Percentiles rank a stretch among this genome's conserved stretches.
phyloP scores from a whole-genome alignment of 1,284 basidiomycete species.

The Fomitopsis betulina region DNA sequence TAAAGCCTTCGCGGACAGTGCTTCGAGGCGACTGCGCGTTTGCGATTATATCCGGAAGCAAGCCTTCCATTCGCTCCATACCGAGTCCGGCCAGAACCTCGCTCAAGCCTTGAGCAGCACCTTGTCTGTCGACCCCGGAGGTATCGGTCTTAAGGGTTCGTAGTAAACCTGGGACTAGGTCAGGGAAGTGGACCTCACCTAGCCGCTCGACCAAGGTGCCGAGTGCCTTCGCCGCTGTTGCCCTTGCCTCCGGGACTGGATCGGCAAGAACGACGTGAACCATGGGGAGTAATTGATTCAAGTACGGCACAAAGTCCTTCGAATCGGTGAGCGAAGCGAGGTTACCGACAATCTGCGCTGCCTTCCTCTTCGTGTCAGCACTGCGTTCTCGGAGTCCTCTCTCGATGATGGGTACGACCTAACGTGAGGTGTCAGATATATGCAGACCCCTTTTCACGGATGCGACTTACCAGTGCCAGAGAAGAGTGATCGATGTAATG shows the following conservation, averaged over 20 bases:
- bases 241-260: constrained; percentile 95
- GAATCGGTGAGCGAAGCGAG: constrained; percentile 92
- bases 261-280: constrained; percentile 92
- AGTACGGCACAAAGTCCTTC: constrained; percentile 96
- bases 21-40: constrained; percentile 88
- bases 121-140: constrained; percentile 94
- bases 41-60: constrained; percentile 91
- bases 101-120: constrained; percentile 95
- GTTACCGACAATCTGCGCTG: constrained; percentile 96
- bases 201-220: constrained; percentile 95
- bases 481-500: constrained; percentile 99
- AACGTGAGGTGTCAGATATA: constrained; percentile 8
- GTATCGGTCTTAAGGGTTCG: constrained; percentile 91
- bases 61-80: constrained; percentile 93
- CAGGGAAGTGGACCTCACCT: constrained; percentile 94
- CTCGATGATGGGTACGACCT: constrained; percentile 96
- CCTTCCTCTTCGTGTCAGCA: constrained; percentile 93
- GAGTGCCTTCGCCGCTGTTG: constrained; percentile 96
- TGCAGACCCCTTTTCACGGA: neutral
- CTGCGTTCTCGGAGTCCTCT: constrained; percentile 90
- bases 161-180: constrained; percentile 88
- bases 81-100: constrained; percentile 96
- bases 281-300: constrained; percentile 84
- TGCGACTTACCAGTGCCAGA: constrained; percentile 75
- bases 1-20: constrained; percentile 97